Conservation (phyloP, 2,329 filamentous ascomycete genomes). For the Hymenoscyphus salicellus region DNA sequence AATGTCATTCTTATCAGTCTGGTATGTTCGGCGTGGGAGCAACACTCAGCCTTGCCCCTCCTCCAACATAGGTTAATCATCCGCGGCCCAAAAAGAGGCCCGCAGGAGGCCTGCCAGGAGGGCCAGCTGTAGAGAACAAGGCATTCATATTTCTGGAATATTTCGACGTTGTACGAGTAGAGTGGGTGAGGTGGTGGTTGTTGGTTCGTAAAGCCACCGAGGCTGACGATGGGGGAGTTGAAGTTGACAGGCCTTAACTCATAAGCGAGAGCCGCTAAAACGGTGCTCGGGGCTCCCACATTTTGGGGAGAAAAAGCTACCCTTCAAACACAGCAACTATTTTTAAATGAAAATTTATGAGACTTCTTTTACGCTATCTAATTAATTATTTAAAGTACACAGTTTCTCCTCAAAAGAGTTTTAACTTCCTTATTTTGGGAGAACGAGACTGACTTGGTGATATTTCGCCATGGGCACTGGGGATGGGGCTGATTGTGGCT, state of each 20-base stretch:
- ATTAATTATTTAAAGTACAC: no score
- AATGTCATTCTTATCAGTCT: slow-evolving; percentile 27
- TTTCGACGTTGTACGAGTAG: slow-evolving; percentile 6
- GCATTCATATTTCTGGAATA: slow-evolving; percentile 6
- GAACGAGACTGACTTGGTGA: neutral
- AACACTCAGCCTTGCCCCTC: slow-evolving; percentile 27
- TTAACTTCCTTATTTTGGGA: no score
- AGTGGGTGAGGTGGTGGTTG: neutral
- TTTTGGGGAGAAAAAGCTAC: neutral
- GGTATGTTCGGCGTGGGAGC: slow-evolving; percentile 17
- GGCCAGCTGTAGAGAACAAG: slow-evolving; percentile 10
- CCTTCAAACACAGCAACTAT: neutral
- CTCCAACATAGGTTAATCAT: slow-evolving; percentile 23
- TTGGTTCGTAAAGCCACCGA: neutral
- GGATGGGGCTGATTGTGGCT: neutral
- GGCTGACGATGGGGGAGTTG: neutral
- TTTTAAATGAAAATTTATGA: no score
- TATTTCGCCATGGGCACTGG: neutral
- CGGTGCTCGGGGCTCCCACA: neutral
- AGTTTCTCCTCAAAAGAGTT: no score
- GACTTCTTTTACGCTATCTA: no score
- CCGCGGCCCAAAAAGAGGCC: slow-evolving; percentile 20
- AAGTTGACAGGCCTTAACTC: neutral
- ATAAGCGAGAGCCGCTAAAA: neutral
- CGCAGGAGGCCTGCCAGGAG: neutral